Evolutionary conservation across 495 filamentous ascomycete genomes (phyloP), one percentile per base, ranked within the genome.

Genomic region (Aspergillus panamensis): DNA sequence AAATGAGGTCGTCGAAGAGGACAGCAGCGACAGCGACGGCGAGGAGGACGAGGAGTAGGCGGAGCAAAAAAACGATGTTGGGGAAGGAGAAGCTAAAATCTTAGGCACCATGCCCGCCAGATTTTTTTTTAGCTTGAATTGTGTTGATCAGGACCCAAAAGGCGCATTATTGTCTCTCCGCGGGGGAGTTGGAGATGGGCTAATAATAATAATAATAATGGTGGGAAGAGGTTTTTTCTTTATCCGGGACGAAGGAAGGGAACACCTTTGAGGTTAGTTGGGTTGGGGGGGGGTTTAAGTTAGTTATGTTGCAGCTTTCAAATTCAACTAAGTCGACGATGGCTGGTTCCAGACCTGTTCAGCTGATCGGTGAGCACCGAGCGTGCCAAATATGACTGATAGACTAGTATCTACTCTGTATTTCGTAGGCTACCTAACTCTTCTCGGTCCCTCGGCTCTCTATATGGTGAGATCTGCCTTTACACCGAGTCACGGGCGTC

Each of bases 41-140:
- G 61, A 48, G 42, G 58, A 57, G 44, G 32, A 59, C 57, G 62
- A 55, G 43, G 58, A 62, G 25, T 25, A 25, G 60, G 62, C 63
- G 32, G 54, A 55, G 43, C 55, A 64, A 25, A 20, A 20, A 45
- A 55, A 63, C 62, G 60, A 64, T 53, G 66, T 56, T 56, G 53
- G 39, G 37, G 53, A 49, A 42, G 59, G 48, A 42, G 54, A 57
- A 54, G 58, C 58, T 54, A 52, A 56, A 62, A 64, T 60, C 66
- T 69, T 72, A 66, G 66, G 71, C 62, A 76, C 70, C 73, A 76
- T 76, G 64, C 73, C 73, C 70, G 65, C 63, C 52, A 57, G 37
- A 50, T 47, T 44, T 51, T 58, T 45, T 45, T 45, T 45, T 45
- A 20, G 19, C 17, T 48, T 40, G n/a, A 25, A 0, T 16, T 45